Conservation (phyloP, 257 asterid species). For the Leptodermis oblonga region DNA sequence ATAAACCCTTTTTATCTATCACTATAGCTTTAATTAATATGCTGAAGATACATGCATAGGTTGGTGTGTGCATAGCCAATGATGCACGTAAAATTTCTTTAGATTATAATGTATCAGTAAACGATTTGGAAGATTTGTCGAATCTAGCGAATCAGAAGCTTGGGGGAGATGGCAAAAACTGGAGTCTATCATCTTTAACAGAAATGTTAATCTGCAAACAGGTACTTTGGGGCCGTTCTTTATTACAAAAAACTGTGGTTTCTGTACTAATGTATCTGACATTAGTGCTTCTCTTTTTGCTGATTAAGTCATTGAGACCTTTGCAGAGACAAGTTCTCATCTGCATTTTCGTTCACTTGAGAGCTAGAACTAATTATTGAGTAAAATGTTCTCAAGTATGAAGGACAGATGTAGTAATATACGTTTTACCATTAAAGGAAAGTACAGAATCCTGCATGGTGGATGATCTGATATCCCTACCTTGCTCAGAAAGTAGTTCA, state of each 20-base stretch:
- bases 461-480: not conserved
- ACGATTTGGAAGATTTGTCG: conserved; percentile 58
- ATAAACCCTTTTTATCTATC: not conserved
- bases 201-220: conserved; percentile 64
- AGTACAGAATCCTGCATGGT: not conserved
- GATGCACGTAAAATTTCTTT: conserved; percentile 55
- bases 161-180: conserved; percentile 52
- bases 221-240: conserved; percentile 40
- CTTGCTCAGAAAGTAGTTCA: not conserved
- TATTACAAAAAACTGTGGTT: not conserved
- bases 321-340: not conserved
- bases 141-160: conserved; percentile 67
- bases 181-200: conserved; percentile 76
- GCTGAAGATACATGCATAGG: conserved; percentile 34
- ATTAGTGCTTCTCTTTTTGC: not conserved
- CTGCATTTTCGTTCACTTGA: not conserved
- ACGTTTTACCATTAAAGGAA: not conserved
- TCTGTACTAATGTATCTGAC: not conserved
- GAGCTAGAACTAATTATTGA: not conserved
- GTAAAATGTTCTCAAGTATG: not conserved
- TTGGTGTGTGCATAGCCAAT: conserved; percentile 65
- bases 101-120: conserved; percentile 60
- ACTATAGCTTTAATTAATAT: conserved; percentile 6
- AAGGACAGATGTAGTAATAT: conserved; percentile 5
- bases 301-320: not conserved